phyloP scores from a whole-genome alignment of 2,329 filamentous ascomycete genomes.

The Ascochyta clinopodiicola region DNA sequence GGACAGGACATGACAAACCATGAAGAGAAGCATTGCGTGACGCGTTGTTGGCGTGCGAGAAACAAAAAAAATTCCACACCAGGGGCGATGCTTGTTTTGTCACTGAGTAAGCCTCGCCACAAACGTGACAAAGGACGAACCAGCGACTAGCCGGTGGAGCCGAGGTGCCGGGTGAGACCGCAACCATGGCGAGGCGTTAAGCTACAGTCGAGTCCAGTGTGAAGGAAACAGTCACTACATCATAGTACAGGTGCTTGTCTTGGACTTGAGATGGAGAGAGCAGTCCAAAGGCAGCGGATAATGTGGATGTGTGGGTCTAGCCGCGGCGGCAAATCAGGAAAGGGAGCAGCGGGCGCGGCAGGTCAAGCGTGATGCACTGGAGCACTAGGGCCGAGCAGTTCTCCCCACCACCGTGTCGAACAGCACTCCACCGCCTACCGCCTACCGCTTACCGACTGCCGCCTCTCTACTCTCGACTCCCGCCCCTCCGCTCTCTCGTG shows the following conservation, averaged over 20 bases:
- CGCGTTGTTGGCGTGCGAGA: background rate
- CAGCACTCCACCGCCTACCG: slow-evolving; percentile 13
- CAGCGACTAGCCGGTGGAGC: background rate
- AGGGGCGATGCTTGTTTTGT: slow-evolving; percentile 11
- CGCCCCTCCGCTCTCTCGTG: slow-evolving; percentile 5
- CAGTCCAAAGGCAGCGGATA: background rate
- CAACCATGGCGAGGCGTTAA: background rate
- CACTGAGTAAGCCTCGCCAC: slow-evolving; percentile 2
- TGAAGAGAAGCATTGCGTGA: background rate
- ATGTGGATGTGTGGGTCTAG: slow-evolving; percentile 7
- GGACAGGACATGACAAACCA: background rate
- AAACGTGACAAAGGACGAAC: slow-evolving; percentile 7
- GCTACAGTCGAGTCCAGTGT: background rate
- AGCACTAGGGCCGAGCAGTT: slow-evolving; percentile 1
- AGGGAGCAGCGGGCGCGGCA: slow-evolving; percentile 9
- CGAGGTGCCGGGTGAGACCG: background rate
- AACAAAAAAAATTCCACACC: slow-evolving; percentile 5
- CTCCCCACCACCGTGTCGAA: slow-evolving; percentile 13
- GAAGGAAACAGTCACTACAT: background rate
- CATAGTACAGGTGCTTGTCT: too few relatives aligned
- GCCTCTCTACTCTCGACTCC: background rate
- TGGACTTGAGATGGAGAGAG: background rate
- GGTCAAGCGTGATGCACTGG: slow-evolving; percentile 12
- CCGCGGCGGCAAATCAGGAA: slow-evolving; percentile 5
- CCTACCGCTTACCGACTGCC: background rate